Evolutionary conservation across 2,329 filamentous ascomycete species (phyloP), one percentile per base, ranked within the genome.

Genomic region (Sporothrix sp.): DNA sequence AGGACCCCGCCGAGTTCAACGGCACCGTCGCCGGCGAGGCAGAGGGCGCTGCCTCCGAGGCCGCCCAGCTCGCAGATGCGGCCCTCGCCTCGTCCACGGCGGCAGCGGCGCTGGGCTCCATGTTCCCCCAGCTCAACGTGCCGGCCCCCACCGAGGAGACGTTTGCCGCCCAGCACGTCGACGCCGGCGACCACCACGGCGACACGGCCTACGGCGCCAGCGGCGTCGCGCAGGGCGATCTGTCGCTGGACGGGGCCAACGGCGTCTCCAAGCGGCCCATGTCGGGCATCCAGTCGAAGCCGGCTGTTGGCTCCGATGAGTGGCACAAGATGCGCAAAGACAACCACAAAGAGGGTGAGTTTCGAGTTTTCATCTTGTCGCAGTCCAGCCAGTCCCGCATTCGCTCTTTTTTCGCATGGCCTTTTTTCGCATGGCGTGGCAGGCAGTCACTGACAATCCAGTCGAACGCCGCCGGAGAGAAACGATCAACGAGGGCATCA

Each of bases 401-500:
- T n/a, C n/a, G n/a, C n/a, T n/a, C n/a, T n/a, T n/a, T n/a, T n/a
- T n/a, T n/a, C n/a, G n/a, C n/a, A n/a, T n/a, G n/a, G n/a, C n/a
- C n/a, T n/a, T n/a, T n/a, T n/a, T n/a, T n/a, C n/a, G n/a, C n/a
- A n/a, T n/a, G n/a, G n/a, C n/a, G n/a, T n/a, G n/a, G n/a, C n/a
- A n/a, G n/a, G n/a, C n/a, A n/a, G n/a, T n/a, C n/a, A n/a, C n/a
- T n/a, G n/a, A n/a, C n/a, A n/a, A n/a, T 40, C 13, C 50, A 97
- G 93, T 98, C 55, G 93, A 98, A 70, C 88, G 93, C 54, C 87
- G 93, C 53, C 88, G 93, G 39, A 87, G 93, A 56, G 93, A 98
- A 69, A 96, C 93, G 0, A 98, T 98, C 66, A 98, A 98, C 58
- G 93, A 98, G 68, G 93, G 93, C 45, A 98, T 98, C 60, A 97